Evolutionary conservation across 1,284 basidiomycete genomes (phyloP).

Genomic region (Sanguinoderma infundibulare): DNA sequence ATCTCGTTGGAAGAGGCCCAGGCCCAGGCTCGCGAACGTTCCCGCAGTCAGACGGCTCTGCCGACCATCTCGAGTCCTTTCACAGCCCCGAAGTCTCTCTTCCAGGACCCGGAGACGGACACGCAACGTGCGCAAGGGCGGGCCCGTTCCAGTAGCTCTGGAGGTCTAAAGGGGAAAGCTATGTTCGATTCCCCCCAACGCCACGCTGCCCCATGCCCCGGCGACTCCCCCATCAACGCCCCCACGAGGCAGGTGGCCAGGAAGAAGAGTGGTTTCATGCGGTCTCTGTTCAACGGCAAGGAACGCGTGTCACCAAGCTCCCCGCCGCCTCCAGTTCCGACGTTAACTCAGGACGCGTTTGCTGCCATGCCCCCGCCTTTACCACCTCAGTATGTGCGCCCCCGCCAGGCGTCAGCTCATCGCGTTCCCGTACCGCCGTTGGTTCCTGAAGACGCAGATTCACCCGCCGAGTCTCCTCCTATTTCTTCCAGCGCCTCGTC

Average conservation of each 20-base stretch:
- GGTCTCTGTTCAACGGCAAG: constrained; percentile 69
- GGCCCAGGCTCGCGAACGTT: constrained; percentile 55
- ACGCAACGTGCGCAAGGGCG: constrained; percentile 20
- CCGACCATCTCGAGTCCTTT: constrained; percentile 33
- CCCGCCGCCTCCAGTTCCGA: constrained; percentile 59
- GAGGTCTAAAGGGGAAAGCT: constrained; percentile 49
- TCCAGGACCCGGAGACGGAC: constrained; percentile 16
- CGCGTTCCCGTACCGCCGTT: constrained; percentile 52
- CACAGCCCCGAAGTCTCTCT: constrained; percentile 15
- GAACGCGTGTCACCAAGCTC: constrained; percentile 39
- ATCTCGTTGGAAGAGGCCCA: constrained; percentile 80
- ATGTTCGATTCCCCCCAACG: constrained; percentile 46
- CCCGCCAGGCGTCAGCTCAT: constrained; percentile 29
- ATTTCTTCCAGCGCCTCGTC: constrained; percentile 20
- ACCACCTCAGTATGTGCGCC: constrained; percentile 18
- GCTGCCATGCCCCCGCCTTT: constrained; percentile 19
- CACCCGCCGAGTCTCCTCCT: constrained; percentile 25
- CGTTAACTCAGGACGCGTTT: constrained; percentile 41
- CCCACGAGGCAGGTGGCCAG: constrained; percentile 27
- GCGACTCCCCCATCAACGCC: constrained; percentile 56
- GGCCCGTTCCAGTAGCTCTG: constrained; percentile 62
- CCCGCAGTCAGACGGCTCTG: constrained; percentile 54
- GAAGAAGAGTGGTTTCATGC: constrained; percentile 82
- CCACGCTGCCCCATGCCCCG: constrained; percentile 24
- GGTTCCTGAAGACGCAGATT: constrained; percentile 26